A percentile compares a stretch with the other conserved stretches of the same genome.
These are phyloP conservation scores for Trichoderma sp. DNA, from an alignment of 2,329 filamentous ascomycete species.

Conservation along the genomic window DNA sequence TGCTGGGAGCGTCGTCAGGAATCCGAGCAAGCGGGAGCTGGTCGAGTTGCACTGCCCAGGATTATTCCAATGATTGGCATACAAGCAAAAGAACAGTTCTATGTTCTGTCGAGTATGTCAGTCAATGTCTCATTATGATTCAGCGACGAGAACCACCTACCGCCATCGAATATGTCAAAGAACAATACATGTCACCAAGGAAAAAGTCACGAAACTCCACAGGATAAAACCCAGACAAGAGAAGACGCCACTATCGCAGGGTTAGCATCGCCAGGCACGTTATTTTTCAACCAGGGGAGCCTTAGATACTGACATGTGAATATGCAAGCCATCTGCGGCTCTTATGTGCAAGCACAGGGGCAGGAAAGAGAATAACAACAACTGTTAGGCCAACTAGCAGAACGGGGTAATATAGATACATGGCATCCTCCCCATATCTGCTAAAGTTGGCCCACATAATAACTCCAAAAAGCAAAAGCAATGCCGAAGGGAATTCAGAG, in stretches of 20 bases:
- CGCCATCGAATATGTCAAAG: conserved; percentile 83
- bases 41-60: conserved; percentile 79
- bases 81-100: conserved; percentile 91
- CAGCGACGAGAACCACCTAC: conserved; percentile 52
- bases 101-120: conserved; percentile 63
- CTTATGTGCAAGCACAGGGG: conserved; percentile 69
- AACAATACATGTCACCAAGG: conserved; percentile 96
- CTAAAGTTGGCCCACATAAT: conserved; percentile 89
- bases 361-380: conserved; percentile 71
- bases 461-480: conserved; percentile 73
- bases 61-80: conserved; percentile 72
- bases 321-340: conserved; percentile 84
- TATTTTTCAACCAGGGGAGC: not conserved
- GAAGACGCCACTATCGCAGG: conserved; percentile 69
- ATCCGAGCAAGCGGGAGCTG: conserved; percentile 79
- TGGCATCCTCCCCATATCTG: conserved; percentile 58
- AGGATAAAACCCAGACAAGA: conserved; percentile 82
- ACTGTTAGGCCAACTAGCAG: conserved; percentile 69
- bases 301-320: conserved; percentile 62
- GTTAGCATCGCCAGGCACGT: conserved; percentile 18
- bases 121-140: not conserved
- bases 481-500: conserved; percentile 81
- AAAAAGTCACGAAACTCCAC: conserved; percentile 98
- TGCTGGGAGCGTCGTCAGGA: conserved; percentile 77
- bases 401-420: conserved; percentile 86